phyloP scores from a whole-genome alignment of 1,139 yeast species.

The Dujonia santamariae region DNA sequence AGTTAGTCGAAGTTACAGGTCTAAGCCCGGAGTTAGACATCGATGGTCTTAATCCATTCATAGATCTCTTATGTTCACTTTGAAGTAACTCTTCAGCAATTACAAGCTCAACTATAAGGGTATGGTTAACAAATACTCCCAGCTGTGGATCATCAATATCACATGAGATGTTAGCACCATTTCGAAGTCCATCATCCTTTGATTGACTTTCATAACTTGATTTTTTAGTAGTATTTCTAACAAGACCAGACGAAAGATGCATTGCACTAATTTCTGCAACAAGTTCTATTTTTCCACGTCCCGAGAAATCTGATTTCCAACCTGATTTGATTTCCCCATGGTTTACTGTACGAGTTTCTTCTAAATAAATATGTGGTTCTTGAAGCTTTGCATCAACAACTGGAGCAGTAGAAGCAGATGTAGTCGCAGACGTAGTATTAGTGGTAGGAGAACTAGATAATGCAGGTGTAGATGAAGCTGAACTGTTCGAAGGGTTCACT shows the following conservation, averaged over 20 bases:
- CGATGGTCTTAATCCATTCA: not conserved
- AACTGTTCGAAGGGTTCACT: slow-evolving; percentile 1
- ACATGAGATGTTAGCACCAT: slow-evolving; percentile 65
- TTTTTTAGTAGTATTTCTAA: slow-evolving; percentile 25
- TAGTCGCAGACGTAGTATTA: not conserved
- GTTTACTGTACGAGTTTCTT: slow-evolving; percentile 69
- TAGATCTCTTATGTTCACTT: slow-evolving; percentile 13
- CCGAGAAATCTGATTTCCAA: slow-evolving; percentile 90
- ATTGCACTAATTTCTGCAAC: slow-evolving; percentile 65
- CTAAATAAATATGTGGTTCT: slow-evolving; percentile 48
- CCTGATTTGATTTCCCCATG: slow-evolving; percentile 84
- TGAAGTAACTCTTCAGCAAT: slow-evolving; percentile 84
- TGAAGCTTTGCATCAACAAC: slow-evolving; percentile 8
- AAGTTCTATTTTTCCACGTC: slow-evolving; percentile 72
- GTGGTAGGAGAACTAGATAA: not conserved
- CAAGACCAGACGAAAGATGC: slow-evolving; percentile 54
- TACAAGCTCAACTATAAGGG: slow-evolving; percentile 79
- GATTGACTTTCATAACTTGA: slow-evolving; percentile 27
- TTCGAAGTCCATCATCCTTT: slow-evolving; percentile 27
- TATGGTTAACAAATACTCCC: slow-evolving; percentile 75
- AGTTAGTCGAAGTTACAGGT: slow-evolving; percentile 12
- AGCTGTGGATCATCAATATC: slow-evolving; percentile 79
- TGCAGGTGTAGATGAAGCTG: not conserved
- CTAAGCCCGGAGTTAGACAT: slow-evolving; percentile 9
- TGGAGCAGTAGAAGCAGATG: slow-evolving; percentile 8